Percentiles rank a stretch among this genome's conserved stretches.
phyloP scores from a whole-genome alignment of 2,329 filamentous ascomycete species.

The Hirsutella rhossiliensis region DNA sequence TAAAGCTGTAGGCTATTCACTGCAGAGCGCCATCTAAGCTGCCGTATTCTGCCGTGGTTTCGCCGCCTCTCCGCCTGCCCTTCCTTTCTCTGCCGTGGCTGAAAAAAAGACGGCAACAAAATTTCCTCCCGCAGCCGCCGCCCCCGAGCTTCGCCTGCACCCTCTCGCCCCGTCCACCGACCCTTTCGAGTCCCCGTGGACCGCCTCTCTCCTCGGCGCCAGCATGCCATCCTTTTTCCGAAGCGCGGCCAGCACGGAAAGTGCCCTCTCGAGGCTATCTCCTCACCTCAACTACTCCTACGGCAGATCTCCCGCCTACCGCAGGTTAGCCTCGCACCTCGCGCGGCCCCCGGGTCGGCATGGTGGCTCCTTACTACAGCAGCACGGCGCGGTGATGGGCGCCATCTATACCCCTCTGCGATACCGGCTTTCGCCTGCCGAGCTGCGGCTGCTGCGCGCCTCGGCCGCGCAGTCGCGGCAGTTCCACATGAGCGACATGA shows the following conservation, averaged over 20 bases:
- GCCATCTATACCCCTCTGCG: constrained; percentile 25
- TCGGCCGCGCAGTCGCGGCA: constrained; percentile 16
- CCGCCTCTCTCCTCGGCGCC: constrained; percentile 11
- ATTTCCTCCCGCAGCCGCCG: constrained; percentile 19
- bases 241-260: constrained; percentile 29
- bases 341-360: constrained; percentile 14
- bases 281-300: constrained; percentile 21
- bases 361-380: constrained; percentile 10
- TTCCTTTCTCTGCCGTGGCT: constrained; percentile 10
- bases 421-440: constrained; percentile 30
- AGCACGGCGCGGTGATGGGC: constrained; percentile 13
- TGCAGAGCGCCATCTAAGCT: not conserved
- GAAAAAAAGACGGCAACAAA: constrained; percentile 18
- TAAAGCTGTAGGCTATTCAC: too few species aligned
- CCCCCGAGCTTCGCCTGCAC: constrained; percentile 13
- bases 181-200: constrained; percentile 7
- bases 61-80: constrained; percentile 21
- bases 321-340: constrained; percentile 30
- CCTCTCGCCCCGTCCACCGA: constrained; percentile 11
- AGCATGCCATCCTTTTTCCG: constrained; percentile 35
- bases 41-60: constrained; percentile 14
- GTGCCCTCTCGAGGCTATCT: constrained; percentile 28
- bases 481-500: constrained; percentile 19
- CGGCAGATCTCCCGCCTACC: constrained; percentile 34
- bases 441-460: constrained; percentile 20